Evolutionary conservation across 805 yeast species (phyloP).

Genomic region (Candida boleticola): DNA sequence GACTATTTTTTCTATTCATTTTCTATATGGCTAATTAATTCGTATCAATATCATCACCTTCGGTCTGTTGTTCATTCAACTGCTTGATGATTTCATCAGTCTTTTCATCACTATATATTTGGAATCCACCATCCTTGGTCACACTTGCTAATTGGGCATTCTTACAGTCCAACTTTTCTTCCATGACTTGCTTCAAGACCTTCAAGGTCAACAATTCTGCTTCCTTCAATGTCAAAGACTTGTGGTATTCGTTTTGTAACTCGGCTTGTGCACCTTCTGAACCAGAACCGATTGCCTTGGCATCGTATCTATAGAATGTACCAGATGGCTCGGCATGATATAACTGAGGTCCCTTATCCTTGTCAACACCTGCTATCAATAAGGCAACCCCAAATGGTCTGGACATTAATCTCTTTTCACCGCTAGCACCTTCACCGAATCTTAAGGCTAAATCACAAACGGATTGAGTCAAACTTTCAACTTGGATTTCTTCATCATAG

Average conservation of each 20-base stretch:
- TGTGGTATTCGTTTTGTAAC: slow-evolving; percentile 93
- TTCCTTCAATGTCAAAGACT: slow-evolving; percentile 83
- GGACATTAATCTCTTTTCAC: slow-evolving; percentile 93
- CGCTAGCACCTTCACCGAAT: slow-evolving; percentile 96
- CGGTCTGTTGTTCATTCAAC: slow-evolving; percentile 68
- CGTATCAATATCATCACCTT: slow-evolving; percentile 21
- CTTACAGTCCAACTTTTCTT: slow-evolving; percentile 91
- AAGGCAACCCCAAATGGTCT: slow-evolving; percentile 99
- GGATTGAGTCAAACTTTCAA: slow-evolving; percentile 91
- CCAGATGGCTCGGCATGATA: slow-evolving; percentile 99
- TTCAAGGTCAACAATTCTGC: slow-evolving; percentile 89
- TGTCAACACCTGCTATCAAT: slow-evolving; percentile 90
- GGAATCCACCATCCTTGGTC: slow-evolving; percentile 81
- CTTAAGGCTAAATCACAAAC: slow-evolving; percentile 96
- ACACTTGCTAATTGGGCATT: slow-evolving; percentile 95
- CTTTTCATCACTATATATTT: slow-evolving; percentile 77
- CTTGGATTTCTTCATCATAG: slow-evolving; percentile 88
- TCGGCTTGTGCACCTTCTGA: slow-evolving; percentile 99
- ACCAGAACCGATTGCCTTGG: slow-evolving; percentile 98
- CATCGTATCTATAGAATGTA: slow-evolving; percentile 95
- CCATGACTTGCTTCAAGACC: slow-evolving; percentile 97
- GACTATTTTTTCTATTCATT: slow-evolving; percentile 4
- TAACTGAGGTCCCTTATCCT: slow-evolving; percentile 91
- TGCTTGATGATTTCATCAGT: slow-evolving; percentile 78
- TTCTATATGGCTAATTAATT: slow-evolving; percentile 3